Evolutionary conservation across 805 yeast species (phyloP).

Genomic region (Lipomyces sp.): DNA sequence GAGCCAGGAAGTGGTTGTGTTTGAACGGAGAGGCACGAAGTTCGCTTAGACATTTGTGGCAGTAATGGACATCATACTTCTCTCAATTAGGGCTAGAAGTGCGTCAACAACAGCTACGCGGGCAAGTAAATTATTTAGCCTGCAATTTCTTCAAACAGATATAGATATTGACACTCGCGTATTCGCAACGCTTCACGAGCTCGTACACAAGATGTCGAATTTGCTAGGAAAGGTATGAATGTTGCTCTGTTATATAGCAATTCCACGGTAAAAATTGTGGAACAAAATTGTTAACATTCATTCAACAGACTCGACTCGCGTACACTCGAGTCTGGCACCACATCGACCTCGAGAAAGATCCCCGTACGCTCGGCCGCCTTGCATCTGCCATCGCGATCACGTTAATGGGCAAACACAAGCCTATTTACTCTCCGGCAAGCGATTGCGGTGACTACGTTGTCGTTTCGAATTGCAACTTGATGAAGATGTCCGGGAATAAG

Average conservation of each 20-base stretch:
- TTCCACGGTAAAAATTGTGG: not conserved
- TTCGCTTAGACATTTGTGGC: not conserved
- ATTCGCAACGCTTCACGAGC: not conserved
- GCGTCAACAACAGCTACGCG: not conserved
- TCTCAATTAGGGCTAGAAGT: not conserved
- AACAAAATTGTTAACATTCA: slow-evolving; percentile 2
- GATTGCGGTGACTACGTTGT: slow-evolving; percentile 98
- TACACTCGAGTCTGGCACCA: slow-evolving; percentile 94
- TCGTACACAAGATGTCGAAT: slow-evolving; percentile 45
- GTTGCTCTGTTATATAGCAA: not conserved
- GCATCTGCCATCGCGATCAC: slow-evolving; percentile 88
- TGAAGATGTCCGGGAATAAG: slow-evolving; percentile 86
- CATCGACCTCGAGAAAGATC: slow-evolving; percentile 83
- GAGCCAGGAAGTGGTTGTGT: no score
- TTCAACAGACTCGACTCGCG: slow-evolving; percentile 63
- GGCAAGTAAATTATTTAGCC: no score
- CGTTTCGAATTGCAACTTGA: slow-evolving; percentile 84
- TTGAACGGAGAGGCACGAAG: no score
- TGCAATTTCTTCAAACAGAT: not conserved
- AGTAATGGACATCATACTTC: not conserved
- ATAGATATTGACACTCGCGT: not conserved
- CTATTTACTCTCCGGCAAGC: slow-evolving; percentile 72
- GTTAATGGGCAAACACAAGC: slow-evolving; percentile 97
- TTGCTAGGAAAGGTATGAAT: slow-evolving; percentile 47
- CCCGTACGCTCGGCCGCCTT: slow-evolving; percentile 86